phyloP scores from a whole-genome alignment of 306 rosid species.

The Pachyrhizus erosus region DNA sequence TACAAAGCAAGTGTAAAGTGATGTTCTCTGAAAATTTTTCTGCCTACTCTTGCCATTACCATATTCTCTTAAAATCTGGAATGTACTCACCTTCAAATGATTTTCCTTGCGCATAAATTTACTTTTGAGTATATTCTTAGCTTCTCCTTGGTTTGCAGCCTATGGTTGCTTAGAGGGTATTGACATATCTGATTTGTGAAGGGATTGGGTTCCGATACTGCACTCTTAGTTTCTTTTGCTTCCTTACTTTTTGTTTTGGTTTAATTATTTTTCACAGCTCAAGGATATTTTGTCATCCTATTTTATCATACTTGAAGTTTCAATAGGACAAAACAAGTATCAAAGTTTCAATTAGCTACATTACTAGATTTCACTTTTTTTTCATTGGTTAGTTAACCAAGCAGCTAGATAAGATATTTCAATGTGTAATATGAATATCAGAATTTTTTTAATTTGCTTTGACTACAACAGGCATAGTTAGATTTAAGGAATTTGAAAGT shows the following conservation, averaged over 20 bases:
- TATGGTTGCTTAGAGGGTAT: constrained; percentile 17
- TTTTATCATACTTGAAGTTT: constrained; percentile 14
- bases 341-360: constrained; percentile 1
- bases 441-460: not conserved
- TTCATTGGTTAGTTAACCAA: constrained; percentile 11
- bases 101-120: constrained; percentile 2
- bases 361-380: constrained; percentile 7
- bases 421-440: not conserved
- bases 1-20: not conserved
- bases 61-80: not conserved
- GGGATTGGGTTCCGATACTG: not conserved
- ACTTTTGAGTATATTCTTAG: not conserved
- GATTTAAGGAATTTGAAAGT: not conserved
- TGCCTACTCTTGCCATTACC: not conserved
- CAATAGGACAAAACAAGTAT: not conserved
- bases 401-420: not conserved
- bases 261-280: not conserved
- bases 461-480: not conserved
- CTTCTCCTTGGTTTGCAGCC: constrained; percentile 12
- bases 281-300: not conserved
- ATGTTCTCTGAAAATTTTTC: not conserved
- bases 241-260: not conserved
- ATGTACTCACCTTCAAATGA: not conserved
- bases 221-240: not conserved
- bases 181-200: not conserved